Percentiles rank a stretch among this genome's conserved stretches.
These are phyloP conservation scores for Globisporangium ultimum DNA, from an alignment of 352 stramenopile genomes.

Conservation along the genomic window DNA sequence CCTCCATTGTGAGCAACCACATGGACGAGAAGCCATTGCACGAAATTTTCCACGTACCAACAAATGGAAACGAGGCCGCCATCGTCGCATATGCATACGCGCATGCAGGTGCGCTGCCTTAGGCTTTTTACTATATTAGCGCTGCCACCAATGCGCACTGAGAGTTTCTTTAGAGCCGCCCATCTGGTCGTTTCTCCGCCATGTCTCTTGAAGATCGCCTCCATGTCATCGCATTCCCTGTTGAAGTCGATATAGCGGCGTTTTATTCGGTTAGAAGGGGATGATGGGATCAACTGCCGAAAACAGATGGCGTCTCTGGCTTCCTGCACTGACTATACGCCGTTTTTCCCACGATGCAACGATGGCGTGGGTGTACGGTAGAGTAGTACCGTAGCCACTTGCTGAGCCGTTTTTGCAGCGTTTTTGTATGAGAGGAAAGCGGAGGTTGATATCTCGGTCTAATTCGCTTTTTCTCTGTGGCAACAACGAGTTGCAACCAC, in stretches of 20 bases:
- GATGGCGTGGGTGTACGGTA: no score
- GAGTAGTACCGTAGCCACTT: no score
- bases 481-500: slow-evolving; percentile 6
- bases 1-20: neutral
- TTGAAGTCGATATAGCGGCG: no score
- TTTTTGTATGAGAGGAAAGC: no score
- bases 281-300: no score
- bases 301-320: slow-evolving; percentile 6
- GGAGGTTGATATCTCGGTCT: no score
- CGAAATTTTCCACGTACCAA: slow-evolving; percentile 18
- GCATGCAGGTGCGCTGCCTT: neutral
- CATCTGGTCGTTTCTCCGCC: slow-evolving; percentile 1
- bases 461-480: slow-evolving; percentile 1
- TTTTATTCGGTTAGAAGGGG: neutral
- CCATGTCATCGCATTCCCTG: neutral
- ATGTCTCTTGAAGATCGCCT: slow-evolving; percentile 4
- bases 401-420: no score
- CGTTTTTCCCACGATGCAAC: neutral
- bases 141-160: neutral
- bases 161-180: neutral
- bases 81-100: slow-evolving; percentile 13
- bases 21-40: slow-evolving; percentile 1
- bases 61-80: slow-evolving; percentile 29
- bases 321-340: slow-evolving; percentile 12
- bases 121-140: neutral